Evolutionary conservation across 768 basidiomycete species (phyloP).

Genomic region (Suillus decipiens): DNA sequence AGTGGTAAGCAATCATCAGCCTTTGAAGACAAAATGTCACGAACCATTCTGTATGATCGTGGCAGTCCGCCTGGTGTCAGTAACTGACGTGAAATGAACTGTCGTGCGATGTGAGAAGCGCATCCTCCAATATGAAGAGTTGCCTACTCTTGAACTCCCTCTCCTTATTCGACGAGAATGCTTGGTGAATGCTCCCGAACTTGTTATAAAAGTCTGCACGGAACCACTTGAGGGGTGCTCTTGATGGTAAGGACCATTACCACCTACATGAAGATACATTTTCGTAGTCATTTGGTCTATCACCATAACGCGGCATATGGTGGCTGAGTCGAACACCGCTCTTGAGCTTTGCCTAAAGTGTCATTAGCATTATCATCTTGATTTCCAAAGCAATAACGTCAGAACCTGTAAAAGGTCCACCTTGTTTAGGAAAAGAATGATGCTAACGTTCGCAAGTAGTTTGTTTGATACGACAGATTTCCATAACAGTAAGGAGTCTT

Average conservation of each 20-base stretch:
- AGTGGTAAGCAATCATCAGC: conserved; percentile 11
- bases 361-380: conserved; percentile 7
- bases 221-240: conserved; percentile 5
- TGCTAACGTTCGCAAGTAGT: conserved; percentile 70
- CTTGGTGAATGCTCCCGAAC: conserved; percentile 69
- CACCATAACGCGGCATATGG: conserved; percentile 70
- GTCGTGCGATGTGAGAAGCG: conserved; percentile 15
- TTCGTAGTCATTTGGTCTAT: conserved; percentile 78
- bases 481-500: conserved; percentile 81
- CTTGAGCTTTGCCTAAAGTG: conserved; percentile 65
- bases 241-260: conserved; percentile 6
- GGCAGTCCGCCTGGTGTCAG: conserved; percentile 73
- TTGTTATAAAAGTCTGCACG: conserved; percentile 69
- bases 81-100: conserved; percentile 84
- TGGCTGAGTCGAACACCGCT: conserved; percentile 72
- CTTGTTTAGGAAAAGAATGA: conserved; percentile 84
- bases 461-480: conserved; percentile 70
- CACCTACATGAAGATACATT: conserved; percentile 71
- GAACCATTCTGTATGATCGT: conserved; percentile 74
- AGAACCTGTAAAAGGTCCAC: conserved; percentile 72
- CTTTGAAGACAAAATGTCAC: conserved; percentile 22
- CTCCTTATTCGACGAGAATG: conserved; percentile 65
- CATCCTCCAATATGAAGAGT: neutral
- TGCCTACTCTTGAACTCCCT: conserved; percentile 72
- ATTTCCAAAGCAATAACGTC: conserved; percentile 15